Evolutionary conservation across 2,329 filamentous ascomycete species (phyloP).

Genomic region (Calonectria henricotiae): DNA sequence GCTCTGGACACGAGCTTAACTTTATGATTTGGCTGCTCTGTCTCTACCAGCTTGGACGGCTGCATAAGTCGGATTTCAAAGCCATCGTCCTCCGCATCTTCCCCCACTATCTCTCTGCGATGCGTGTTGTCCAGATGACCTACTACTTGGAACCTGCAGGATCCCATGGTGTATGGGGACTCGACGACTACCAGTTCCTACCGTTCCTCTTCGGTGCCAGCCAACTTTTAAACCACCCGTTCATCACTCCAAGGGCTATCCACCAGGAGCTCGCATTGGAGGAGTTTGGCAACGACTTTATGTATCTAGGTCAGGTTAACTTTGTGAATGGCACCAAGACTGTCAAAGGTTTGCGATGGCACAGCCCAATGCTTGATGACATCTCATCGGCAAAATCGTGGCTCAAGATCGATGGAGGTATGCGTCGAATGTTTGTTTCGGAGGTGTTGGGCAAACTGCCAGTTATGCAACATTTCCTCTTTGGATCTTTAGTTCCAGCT

Average conservation of each 20-base stretch:
- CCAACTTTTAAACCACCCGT: slow-evolving; percentile 89
- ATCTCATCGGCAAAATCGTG: slow-evolving; percentile 93
- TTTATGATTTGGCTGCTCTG: slow-evolving; percentile 98
- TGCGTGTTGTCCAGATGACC: slow-evolving; percentile 89
- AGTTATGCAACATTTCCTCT: slow-evolving; percentile 99
- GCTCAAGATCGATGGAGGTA: slow-evolving; percentile 93
- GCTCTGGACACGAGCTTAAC: slow-evolving; percentile 97
- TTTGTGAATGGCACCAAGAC: slow-evolving; percentile 99
- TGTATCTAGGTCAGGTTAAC: slow-evolving; percentile 93
- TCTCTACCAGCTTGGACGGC: slow-evolving; percentile 82
- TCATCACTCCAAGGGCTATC: slow-evolving; percentile 84
- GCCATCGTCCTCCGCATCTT: slow-evolving; percentile 85
- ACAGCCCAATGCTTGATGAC: slow-evolving; percentile 98
- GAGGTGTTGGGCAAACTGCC: slow-evolving; percentile 95
- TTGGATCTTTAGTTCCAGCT: slow-evolving; percentile 88
- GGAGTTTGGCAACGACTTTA: slow-evolving; percentile 85
- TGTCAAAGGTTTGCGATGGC: slow-evolving; percentile 94
- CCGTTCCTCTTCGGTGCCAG: slow-evolving; percentile 96
- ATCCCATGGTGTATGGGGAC: slow-evolving; percentile 97
- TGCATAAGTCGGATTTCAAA: slow-evolving; percentile 79
- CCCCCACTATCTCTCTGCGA: slow-evolving; percentile 84
- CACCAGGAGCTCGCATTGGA: slow-evolving; percentile 92
- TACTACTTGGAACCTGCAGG: slow-evolving; percentile 98
- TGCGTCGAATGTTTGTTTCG: slow-evolving; percentile 96
- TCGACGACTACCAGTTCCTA: slow-evolving; percentile 97